These are phyloP conservation scores for Jatropha curcas DNA, from an alignment of 345 rosid species.

Conservation along the genomic window DNA sequence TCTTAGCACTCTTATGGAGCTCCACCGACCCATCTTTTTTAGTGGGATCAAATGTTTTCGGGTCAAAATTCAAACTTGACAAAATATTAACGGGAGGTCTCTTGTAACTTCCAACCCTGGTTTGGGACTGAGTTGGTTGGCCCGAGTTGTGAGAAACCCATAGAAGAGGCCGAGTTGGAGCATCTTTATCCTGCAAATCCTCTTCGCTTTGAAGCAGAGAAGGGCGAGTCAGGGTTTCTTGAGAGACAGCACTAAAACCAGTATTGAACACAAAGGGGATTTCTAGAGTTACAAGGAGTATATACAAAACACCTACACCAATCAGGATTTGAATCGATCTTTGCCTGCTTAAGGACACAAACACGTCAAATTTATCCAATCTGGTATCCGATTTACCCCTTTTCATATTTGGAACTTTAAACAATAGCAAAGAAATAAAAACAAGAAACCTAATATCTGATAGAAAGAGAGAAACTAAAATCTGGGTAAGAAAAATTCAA, in stretches of 20 bases:
- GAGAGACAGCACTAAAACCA: constrained; percentile 47
- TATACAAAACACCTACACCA: constrained; percentile 52
- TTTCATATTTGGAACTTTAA: constrained; percentile 39
- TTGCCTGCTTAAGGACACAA: constrained; percentile 53
- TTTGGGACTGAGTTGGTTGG: constrained; percentile 31
- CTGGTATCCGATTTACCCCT: constrained; percentile 50
- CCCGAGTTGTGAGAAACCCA: constrained; percentile 42
- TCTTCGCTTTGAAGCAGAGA: constrained; percentile 51
- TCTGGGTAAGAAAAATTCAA: neutral
- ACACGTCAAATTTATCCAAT: constrained; percentile 43
- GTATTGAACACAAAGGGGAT: constrained; percentile 73
- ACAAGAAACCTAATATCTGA: neutral
- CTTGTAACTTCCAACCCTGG: neutral
- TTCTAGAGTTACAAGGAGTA: constrained; percentile 64
- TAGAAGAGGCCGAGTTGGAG: constrained; percentile 61
- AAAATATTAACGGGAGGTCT: constrained; percentile 33
- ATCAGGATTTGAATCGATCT: constrained; percentile 70
- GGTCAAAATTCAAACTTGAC: constrained; percentile 58
- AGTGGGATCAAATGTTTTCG: constrained; percentile 50
- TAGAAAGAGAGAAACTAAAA: neutral
- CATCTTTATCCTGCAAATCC: constrained; percentile 38
- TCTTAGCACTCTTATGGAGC: constrained; percentile 70
- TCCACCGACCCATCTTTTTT: constrained; percentile 64
- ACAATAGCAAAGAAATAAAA: neutral
- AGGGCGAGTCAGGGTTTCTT: constrained; percentile 45